A percentile compares a stretch with the other conserved stretches of the same genome.
phyloP scores from a whole-genome alignment of 2,329 filamentous ascomycete genomes.

The Phoma sp. region DNA sequence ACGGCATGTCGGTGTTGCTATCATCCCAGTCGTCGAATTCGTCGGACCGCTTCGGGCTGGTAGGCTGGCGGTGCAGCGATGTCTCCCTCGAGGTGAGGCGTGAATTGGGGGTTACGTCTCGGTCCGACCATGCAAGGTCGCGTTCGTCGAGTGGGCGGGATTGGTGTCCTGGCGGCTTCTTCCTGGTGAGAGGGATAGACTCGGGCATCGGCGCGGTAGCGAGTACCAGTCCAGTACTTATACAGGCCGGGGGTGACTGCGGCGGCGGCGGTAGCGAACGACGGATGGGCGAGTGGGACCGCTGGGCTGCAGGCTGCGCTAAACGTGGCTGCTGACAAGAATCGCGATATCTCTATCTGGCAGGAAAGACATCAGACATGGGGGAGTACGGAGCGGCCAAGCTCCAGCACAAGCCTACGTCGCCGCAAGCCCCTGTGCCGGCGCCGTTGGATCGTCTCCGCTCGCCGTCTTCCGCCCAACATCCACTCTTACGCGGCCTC shows the following conservation, averaged over 20 bases:
- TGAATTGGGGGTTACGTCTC: slow-evolving; percentile 27
- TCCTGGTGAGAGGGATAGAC: slow-evolving; percentile 44
- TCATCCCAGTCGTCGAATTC: slow-evolving; percentile 56
- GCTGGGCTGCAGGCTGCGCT: slow-evolving; percentile 15
- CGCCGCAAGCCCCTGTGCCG: neutral
- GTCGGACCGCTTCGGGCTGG: slow-evolving; percentile 33
- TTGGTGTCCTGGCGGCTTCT: slow-evolving; percentile 27
- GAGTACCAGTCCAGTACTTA: slow-evolving; percentile 1
- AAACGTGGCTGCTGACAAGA: slow-evolving; percentile 16
- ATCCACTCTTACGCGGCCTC: slow-evolving; percentile 5
- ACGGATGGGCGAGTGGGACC: slow-evolving; percentile 17
- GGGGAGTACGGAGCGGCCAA: neutral
- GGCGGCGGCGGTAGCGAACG: neutral
- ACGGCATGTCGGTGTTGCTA: slow-evolving; percentile 55
- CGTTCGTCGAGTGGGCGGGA: slow-evolving; percentile 22
- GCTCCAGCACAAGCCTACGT: neutral
- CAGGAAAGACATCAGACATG: neutral
- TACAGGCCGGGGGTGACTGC: neutral
- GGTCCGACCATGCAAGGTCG: slow-evolving; percentile 20
- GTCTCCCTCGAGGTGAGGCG: slow-evolving; percentile 32
- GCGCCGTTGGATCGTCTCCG: neutral
- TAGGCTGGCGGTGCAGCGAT: slow-evolving; percentile 37
- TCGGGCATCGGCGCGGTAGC: slow-evolving; percentile 41
- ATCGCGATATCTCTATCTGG: slow-evolving; percentile 5
- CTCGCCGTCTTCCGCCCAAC: slow-evolving; percentile 6